Base-by-base conservation (phyloP, 164 flowering plant genomes). In the Magnolia changhungtana region DNA sequence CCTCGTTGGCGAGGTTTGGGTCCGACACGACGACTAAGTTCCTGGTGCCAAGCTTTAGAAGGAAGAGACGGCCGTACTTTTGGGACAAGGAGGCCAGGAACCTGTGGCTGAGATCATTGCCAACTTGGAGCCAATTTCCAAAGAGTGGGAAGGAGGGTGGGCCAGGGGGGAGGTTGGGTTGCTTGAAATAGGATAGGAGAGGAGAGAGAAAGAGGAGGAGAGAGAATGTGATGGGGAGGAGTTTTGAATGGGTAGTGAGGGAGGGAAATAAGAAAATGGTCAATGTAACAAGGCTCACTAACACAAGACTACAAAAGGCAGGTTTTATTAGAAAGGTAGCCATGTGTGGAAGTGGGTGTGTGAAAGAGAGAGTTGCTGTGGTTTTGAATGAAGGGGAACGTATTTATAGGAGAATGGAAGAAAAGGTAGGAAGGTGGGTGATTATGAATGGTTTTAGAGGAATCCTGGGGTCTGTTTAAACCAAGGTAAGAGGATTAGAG, bases 121-220 rank as follows among this genome's bases (percentile, higher is more conserved):
- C 96, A 10, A 92, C 92, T 77, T 88, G 94, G 64, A 92, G 90
- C 96, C 96, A 90, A 71, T 89, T 89, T 1, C 96, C 94, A 67
- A 91, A 86, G 19, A 91, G 81, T 0, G 96, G 96, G 29, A 86
- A 8, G 21, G 90, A 69, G 50, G 72, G 19, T 0, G 88, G 93
- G 73, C 88, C 89, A 0, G 96, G 94, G 51, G 92, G 96, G 75
- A 83, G 82, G 55, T 58, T 75, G 73, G 74, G 21, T 11, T 51
- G 69, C 37, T 69, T 78, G 70, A 37, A 67, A 69, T 23, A n/a
- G 63, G 72, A 58, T 29, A 52, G 24, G 68, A 75, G 58, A 75
- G 77, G 59, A 69, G 77, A 11, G 31, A 82, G 64, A 58, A 82
- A 68, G 50, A 52, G 72, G 63, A 37, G 65, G 58, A 71, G 71